These are phyloP conservation scores for Oxytropis ochrocephala DNA, from an alignment of 306 rosid species.

Conservation along the genomic window DNA sequence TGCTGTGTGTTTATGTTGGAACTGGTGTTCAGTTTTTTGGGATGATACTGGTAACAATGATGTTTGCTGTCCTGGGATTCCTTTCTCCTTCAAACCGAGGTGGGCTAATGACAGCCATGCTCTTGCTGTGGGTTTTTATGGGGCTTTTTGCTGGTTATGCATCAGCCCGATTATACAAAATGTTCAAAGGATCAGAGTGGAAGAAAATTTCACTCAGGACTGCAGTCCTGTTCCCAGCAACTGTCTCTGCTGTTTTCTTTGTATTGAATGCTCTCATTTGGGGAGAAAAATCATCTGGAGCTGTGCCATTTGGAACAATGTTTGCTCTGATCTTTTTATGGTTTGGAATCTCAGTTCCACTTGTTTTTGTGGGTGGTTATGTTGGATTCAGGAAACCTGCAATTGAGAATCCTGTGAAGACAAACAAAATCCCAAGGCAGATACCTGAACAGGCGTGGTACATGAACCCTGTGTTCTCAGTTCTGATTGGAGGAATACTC, in stretches of 20 bases:
- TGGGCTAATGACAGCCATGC: conserved; percentile 98
- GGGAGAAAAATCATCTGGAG: conserved; percentile 98
- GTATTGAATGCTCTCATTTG: conserved; percentile 77
- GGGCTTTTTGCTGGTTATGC: conserved; percentile 88
- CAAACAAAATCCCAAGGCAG: conserved; percentile 97
- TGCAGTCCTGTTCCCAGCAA: conserved; percentile 76
- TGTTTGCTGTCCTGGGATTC: conserved; percentile 88
- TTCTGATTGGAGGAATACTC: conserved; percentile 85
- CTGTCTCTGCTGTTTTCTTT: conserved; percentile 62
- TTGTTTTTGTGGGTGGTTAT: conserved; percentile 87
- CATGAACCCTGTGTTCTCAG: conserved; percentile 90
- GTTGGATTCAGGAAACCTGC: conserved; percentile 93
- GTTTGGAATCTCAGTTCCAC: conserved; percentile 98
- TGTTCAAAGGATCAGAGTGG: conserved; percentile 95
- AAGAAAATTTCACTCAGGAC: conserved; percentile 80
- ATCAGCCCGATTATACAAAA: conserved; percentile 74
- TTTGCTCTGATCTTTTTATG: conserved; percentile 90
- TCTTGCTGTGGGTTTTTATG: conserved; percentile 96
- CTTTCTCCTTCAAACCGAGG: conserved; percentile 97
- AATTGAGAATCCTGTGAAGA: conserved; percentile 90
- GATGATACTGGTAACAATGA: conserved; percentile 88
- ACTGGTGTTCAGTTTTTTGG: conserved; percentile 95
- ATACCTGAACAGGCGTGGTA: conserved; percentile 99
- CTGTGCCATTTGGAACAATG: conserved; percentile 98
- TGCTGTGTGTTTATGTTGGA: conserved; percentile 89